Evolutionary conservation across 768 basidiomycete species (phyloP), one percentile per base, ranked within the genome.

Genomic region (Cubamyces sp.): DNA sequence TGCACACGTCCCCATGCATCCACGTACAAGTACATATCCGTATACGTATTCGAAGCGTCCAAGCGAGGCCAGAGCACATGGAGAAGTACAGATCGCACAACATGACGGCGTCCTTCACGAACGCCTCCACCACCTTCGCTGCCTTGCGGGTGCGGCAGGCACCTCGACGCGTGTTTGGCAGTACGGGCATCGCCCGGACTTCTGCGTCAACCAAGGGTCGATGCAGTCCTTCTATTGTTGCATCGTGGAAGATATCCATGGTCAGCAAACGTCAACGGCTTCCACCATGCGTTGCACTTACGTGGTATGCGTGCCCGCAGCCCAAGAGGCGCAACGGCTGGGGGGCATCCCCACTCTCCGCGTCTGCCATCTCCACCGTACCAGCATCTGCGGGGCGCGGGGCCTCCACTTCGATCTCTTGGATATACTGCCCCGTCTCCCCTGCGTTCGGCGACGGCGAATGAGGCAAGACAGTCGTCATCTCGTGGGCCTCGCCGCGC

Each of bases 301-400:
- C 93, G 76, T 96, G 94, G 75, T 92, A 96, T 46, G 90, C 91
- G 78, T 96, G 94, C 2, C 89, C 89, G 67, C 94, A 96, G 1
- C 79, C 80, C 55, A 95, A 74, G 37, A 92, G 73, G 69, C 94
- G 79, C 65, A 96, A 74, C 7, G 91, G 91, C 62, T 92, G 88
- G 0, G 87, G 81, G 0, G 88, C 90, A 54, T 88, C 84, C 5
- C 90, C 90, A 25, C 43, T 12, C 43, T 47, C 61, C 30, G 26
- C 49, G 9, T 57, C 50, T 15, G 55, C 61, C 49, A 51, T 26
- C 21, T 62, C 19, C 43, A 62, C 42, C 18, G 61, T 46, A 42
- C 21, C 26, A 21, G 61, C 45, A 18, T 62, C 61, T 25, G 55
- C 25, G 9, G 55, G 25, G 3, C 48, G 54, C 23, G 61, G 61